These are phyloP conservation scores for Cotoneaster glaucophyllus DNA, from an alignment of 306 rosid species.

Conservation along the genomic window DNA sequence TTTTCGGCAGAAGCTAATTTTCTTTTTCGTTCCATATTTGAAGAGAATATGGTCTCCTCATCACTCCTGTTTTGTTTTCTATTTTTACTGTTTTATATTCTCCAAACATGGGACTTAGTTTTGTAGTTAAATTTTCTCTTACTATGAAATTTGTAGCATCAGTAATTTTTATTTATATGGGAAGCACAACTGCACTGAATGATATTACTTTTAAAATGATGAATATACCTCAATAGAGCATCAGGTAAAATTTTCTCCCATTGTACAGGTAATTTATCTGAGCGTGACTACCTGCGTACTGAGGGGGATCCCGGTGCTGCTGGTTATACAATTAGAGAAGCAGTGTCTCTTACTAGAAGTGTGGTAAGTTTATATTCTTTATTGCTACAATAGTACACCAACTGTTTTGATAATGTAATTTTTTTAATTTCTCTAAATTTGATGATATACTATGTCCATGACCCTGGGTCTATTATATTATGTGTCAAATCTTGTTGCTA, in stretches of 20 bases:
- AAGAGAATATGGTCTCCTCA: not conserved
- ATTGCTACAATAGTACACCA: not conserved
- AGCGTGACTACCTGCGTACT: slow-evolving; percentile 78
- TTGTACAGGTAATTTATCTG: slow-evolving; percentile 35
- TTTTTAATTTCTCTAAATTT: slow-evolving; percentile 9
- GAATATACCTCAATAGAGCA: not conserved
- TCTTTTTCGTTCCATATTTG: not conserved
- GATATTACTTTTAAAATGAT: not conserved
- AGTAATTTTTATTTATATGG: not conserved
- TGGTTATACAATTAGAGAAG: slow-evolving; percentile 93
- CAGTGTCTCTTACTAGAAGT: slow-evolving; percentile 72
- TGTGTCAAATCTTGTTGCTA: not conserved
- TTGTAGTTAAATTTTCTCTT: not conserved
- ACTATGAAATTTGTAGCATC: not conserved
- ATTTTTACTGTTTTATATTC: not conserved
- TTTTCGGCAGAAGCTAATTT: not conserved
- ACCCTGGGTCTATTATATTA: not conserved
- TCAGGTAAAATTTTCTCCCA: not conserved
- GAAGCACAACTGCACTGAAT: not conserved
- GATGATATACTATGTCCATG: slow-evolving; percentile 6
- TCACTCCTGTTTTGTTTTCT: not conserved
- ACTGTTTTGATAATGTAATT: not conserved
- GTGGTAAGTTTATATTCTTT: slow-evolving; percentile 55
- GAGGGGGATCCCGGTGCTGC: slow-evolving; percentile 91
- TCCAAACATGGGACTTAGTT: not conserved